Percentiles rank a stretch among this genome's conserved stretches.
phyloP scores from a whole-genome alignment of 768 basidiomycete genomes.

The Boletellus ananas region DNA sequence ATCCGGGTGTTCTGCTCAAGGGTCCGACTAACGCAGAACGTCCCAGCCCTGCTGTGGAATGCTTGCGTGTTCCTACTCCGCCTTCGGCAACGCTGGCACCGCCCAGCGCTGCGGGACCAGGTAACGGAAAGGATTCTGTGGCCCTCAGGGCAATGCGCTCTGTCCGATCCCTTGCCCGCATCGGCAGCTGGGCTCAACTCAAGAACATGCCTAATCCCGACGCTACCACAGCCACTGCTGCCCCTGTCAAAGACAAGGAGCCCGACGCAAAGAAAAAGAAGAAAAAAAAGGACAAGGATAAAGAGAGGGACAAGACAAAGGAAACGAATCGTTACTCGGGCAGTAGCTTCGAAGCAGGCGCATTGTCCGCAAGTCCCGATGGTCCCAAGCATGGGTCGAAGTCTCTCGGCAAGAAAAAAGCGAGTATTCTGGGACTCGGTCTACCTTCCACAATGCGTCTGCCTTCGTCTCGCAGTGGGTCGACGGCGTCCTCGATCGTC shows the following conservation, averaged over 20 bases:
- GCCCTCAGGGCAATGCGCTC: slow-evolving; percentile 77
- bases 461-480: slow-evolving; percentile 34
- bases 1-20: slow-evolving; percentile 37
- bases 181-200: slow-evolving; percentile 69
- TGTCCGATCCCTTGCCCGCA: slow-evolving; percentile 65
- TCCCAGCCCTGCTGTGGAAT: slow-evolving; percentile 10
- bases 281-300: slow-evolving; percentile 38
- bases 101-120: slow-evolving; percentile 25
- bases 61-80: slow-evolving; percentile 20
- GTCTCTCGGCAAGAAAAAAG: slow-evolving; percentile 52
- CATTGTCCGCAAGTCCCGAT: slow-evolving; percentile 38
- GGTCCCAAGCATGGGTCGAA: slow-evolving; percentile 26
- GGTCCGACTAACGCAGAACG: slow-evolving; percentile 16
- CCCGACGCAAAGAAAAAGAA: slow-evolving; percentile 34
- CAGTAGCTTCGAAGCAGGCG: slow-evolving; percentile 69
- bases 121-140: slow-evolving; percentile 52
- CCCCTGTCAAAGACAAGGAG: slow-evolving; percentile 28
- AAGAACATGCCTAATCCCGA: slow-evolving; percentile 36
- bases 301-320: slow-evolving; percentile 31
- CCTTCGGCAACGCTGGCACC: slow-evolving; percentile 35
- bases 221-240: slow-evolving; percentile 22
- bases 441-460: slow-evolving; percentile 54
- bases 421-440: slow-evolving; percentile 58
- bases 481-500: slow-evolving; percentile 34
- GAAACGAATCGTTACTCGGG: slow-evolving; percentile 46